Base-by-base conservation (phyloP, 2,329 filamentous ascomycete species). In the Leptographium radiaticola region DNA sequence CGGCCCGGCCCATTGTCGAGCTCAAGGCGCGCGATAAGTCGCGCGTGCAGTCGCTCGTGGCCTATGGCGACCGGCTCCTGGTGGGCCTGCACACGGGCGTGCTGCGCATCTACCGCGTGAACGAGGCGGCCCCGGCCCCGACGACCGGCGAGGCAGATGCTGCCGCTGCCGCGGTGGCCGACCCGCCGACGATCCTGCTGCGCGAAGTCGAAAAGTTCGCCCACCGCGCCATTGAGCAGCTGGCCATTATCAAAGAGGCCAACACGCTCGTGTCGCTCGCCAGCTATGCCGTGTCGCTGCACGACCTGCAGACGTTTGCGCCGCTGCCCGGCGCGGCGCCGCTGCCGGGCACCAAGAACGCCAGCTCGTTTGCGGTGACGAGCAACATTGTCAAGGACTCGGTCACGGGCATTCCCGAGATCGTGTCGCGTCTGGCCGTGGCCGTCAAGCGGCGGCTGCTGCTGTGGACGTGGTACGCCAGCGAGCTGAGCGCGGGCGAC, bases 201-300 rank as follows among this genome's bases (percentile, higher is more conserved):
- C 86, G 89, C 58, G 94, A 97, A 67, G 77, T 95, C 52, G 93
- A 98, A 61, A 93, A 87, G 71, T 98, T 98, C 75, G 93, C 91
- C 11, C 81, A 86, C 38, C 83, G 89, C 57, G 84, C 89, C 53
- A 84, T 98, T 59, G 90, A 96, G 63, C 91, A 98, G 73, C 81
- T 98, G 16, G 91, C 90, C 55, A 85, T 94, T 56, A 90, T 98
- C 65, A 97, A 96, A 65, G 93, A 97, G 69, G 89, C 90, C 53
- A 93, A 87, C 67, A 85, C 89, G 20, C 80, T 98, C 47, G 81
- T 98, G 55, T 95, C 90, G 16, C 75, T 98, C 53, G 94, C 90
- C 59, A 94, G 94, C 68, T 88, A 86, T 62, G 81, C 90, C 68
- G 81, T 98, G 59, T 93, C 87, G 25, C 81, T 97, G 38, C 84